Evolutionary conservation across 2,329 filamentous ascomycete genomes (phyloP), one percentile per base, ranked within the genome.

Genomic region (Endocalyx cinctus): DNA sequence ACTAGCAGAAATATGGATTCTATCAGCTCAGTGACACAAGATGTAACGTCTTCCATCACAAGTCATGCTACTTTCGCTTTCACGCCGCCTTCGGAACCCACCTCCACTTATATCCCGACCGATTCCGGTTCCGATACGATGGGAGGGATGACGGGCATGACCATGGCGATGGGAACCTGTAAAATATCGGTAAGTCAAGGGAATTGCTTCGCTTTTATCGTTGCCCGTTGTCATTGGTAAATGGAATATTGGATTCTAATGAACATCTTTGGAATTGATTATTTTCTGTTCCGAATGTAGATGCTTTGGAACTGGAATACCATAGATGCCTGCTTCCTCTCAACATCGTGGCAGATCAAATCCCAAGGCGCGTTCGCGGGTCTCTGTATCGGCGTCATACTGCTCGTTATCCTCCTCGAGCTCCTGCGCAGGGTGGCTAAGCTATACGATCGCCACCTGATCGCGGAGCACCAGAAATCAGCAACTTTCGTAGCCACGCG

Each of bases 291-390:
- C 20, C 8, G 8, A 23, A 8, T n/a, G 20, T 23, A 85, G 81
- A 88, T 88, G 84, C 66, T 86, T 19, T 87, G 83, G 82, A 88
- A 88, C 59, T 86, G 82, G 81, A 69, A 84, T 54, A 83, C 80
- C 3, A 66, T 85, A 52, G 77, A 84, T 54, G 61, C 79, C 11
- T 87, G 80, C 61, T 92, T 92, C 69, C 72, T 92, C 50, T 64
- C 82, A 14, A 48, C 58, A 6, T 68, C 70, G n/a, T 94, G 86
- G 86, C 79, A 79, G 50, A 74, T 90, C 54, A 80, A 66, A 12
- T 82, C 79, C 17, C 63, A 59, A 2, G 79, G 73, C 54, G 82
- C 80, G 69, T 92, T 94, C 55, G 85, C 82, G 20, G 85, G 79
- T 16, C 82, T 81, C 34, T 92, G 86, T 62, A 81, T 94, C 52